Conservation (phyloP, 441 rosid genomes). For the Adansonia grandidieri region DNA sequence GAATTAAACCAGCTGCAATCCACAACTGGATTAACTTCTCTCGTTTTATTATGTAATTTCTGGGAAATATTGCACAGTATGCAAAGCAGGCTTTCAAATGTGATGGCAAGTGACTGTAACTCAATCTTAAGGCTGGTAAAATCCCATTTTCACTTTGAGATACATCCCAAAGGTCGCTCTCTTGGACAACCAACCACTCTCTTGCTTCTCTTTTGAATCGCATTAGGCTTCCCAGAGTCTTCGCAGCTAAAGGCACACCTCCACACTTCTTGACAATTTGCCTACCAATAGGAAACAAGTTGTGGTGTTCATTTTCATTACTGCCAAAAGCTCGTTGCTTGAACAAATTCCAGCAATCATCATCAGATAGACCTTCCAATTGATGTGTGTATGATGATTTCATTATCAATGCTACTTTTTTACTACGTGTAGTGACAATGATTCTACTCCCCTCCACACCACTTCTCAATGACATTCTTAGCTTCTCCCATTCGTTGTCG, state of each 20-base stretch:
- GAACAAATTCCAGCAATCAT: conserved; percentile 38
- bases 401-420: conserved; percentile 26
- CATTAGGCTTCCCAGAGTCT: conserved; percentile 37
- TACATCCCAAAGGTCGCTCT: conserved; percentile 37
- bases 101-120: conserved; percentile 38
- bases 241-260: conserved; percentile 43
- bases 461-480: conserved; percentile 24
- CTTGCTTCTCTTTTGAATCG: conserved; percentile 31
- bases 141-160: conserved; percentile 22
- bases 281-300: conserved; percentile 25
- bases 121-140: conserved; percentile 31
- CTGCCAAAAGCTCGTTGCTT: conserved; percentile 32
- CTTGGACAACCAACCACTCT: conserved; percentile 36
- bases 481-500: conserved; percentile 32
- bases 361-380: conserved; percentile 26
- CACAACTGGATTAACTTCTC: conserved; percentile 34
- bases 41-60: conserved; percentile 28
- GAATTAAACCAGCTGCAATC: conserved; percentile 38
- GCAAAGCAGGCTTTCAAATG: conserved; percentile 36
- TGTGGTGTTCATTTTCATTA: neutral
- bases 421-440: conserved; percentile 28
- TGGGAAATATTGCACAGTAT: conserved; percentile 36
- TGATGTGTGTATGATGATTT: conserved; percentile 6
- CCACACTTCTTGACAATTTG: conserved; percentile 37
- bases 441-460: conserved; percentile 34